Evolutionary conservation across 768 basidiomycete species (phyloP).

Genomic region (Ramaria sp.): DNA sequence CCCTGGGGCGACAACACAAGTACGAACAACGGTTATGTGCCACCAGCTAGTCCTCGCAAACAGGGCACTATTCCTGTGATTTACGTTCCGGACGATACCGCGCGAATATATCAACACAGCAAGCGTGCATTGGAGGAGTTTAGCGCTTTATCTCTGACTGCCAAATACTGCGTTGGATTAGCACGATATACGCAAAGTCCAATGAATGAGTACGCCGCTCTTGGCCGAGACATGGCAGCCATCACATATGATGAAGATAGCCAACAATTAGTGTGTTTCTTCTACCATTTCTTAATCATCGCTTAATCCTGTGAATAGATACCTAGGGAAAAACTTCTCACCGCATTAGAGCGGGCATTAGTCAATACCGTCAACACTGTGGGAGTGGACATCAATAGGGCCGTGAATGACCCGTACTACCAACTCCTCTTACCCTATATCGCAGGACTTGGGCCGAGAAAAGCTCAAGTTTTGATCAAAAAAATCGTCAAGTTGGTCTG

Average conservation of each 20-base stretch:
- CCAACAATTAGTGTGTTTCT: conserved; percentile 63
- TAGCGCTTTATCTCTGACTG: conserved; percentile 59
- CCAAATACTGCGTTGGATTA: conserved; percentile 88
- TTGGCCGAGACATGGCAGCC: conserved; percentile 75
- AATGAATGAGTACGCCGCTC: conserved; percentile 84
- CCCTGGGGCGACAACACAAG: conserved; percentile 2
- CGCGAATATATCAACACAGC: conserved; percentile 88
- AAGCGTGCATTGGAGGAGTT: conserved; percentile 79
- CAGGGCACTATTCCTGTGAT: conserved; percentile 51
- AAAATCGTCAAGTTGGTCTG: conserved; percentile 69
- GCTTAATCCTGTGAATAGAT: conserved; percentile 39
- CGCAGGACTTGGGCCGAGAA: conserved; percentile 89
- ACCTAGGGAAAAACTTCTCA: conserved; percentile 72
- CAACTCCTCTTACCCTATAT: conserved; percentile 82
- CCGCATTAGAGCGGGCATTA: conserved; percentile 73
- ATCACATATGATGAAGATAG: conserved; percentile 77
- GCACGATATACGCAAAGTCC: conserved; percentile 92
- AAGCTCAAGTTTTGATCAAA: conserved; percentile 74
- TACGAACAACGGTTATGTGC: neutral
- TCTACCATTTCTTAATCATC: neutral
- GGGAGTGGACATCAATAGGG: conserved; percentile 94
- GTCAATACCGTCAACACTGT: conserved; percentile 88
- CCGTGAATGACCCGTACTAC: conserved; percentile 81
- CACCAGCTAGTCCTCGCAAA: conserved; percentile 3
- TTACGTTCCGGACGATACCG: conserved; percentile 84